Base-by-base conservation (phyloP, 345 rosid species). In the Combretum micranthum region DNA sequence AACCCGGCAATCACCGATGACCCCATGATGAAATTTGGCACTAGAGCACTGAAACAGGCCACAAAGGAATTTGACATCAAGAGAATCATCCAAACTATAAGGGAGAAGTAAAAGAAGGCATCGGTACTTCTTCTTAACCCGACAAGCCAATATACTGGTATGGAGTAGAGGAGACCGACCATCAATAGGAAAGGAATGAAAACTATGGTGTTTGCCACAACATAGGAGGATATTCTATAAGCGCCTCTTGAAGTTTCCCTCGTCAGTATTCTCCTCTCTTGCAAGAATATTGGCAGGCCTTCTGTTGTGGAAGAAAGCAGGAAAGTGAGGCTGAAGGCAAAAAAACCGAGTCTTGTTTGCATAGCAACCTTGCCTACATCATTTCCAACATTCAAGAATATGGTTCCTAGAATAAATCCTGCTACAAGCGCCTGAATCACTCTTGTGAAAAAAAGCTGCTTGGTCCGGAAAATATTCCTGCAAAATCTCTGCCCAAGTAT, bases 11-110 rank as follows among this genome's bases (percentile, higher is more conserved):
- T 91, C 17, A 88, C 81, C 39, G 98, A 91, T 55, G 84, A 87
- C 45, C 96, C 98, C 96, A 83, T 85, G 58, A 91, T 88, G 75
- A 91, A 91, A 67, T 88, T 88, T 9, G 94, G 98, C 57, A 88
- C 96, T 13, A 91, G 85, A 11, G 91, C 96, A 72, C 98, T 86
- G 69, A 91, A 85, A 71, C 96, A 86, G 15, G 92, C 86, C 18
- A 88, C 95, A 18, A 91, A 86, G 6, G 98, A 91, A 65, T 88
- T 88, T 20, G 96, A 80, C 95, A 86, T 86, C 20, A 78, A 60
- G 46, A 83, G 75, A 44, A 85, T 83, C 81, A 86, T 67, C 96
- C 95, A 91, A 0, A 82, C 87, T 63, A 88, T 84, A 14, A 88
- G 69, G 16, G 75, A 71, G 66, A 82, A 88, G 90, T 86, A 88